These are phyloP conservation scores for Pyrus bretschneideri DNA, from an alignment of 306 rosid species.

Conservation along the genomic window DNA sequence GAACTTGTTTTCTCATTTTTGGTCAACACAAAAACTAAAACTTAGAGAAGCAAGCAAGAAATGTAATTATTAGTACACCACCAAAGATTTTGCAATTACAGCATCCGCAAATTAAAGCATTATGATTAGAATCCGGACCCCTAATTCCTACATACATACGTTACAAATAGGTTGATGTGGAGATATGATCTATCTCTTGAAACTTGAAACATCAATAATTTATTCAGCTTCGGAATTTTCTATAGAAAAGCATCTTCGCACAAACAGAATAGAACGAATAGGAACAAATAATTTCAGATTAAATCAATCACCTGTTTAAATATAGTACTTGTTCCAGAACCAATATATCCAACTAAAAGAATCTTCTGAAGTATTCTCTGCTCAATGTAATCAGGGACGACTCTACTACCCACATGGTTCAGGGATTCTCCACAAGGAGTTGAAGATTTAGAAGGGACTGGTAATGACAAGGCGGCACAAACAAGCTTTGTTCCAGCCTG, in stretches of 20 bases:
- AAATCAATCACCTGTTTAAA: constrained; percentile 79
- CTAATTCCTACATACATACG: background rate
- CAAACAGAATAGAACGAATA: constrained; percentile 12
- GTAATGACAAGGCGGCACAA: constrained; percentile 82
- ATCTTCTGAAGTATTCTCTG: constrained; percentile 80
- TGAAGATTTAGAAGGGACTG: constrained; percentile 71
- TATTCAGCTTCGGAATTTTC: background rate
- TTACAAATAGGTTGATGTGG: background rate
- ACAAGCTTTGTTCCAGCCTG: constrained; percentile 97
- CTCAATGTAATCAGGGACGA: constrained; percentile 71
- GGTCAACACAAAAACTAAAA: background rate
- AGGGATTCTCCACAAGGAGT: constrained; percentile 52
- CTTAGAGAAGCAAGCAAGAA: background rate
- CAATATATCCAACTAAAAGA: constrained; percentile 84
- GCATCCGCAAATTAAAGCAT: background rate
- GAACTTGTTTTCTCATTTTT: background rate
- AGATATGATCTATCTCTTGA: background rate
- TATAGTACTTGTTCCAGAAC: constrained; percentile 97
- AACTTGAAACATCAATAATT: background rate
- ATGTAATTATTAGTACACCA: background rate
- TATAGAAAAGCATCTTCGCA: background rate
- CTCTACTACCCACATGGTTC: constrained; percentile 44
- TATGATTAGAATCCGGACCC: background rate
- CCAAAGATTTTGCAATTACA: background rate
- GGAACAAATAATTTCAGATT: background rate